Evolutionary conservation across 129 eudicot species (phyloP), one percentile per base, ranked within the genome.

Genomic region (Apium graveolens): DNA sequence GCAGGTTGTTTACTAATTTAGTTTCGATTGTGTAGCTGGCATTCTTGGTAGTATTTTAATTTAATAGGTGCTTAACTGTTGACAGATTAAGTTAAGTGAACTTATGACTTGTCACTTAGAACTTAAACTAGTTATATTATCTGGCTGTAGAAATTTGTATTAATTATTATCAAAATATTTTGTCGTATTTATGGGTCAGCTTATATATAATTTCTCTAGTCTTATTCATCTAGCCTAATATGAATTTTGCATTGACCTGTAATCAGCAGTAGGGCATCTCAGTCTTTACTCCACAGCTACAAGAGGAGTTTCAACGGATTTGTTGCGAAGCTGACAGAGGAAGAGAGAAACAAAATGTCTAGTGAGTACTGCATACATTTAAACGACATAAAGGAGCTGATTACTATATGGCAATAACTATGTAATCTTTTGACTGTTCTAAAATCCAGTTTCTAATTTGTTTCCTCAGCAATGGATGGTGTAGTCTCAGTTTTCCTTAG

Each of bases 241-340:
- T 70, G 44, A 51, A 38, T 20, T 79, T 39, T 79, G 20, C 77
- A 16, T 70, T 51, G 55, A 34, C 11, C 18, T 80, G 72, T 38
- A 79, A 82, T n/a, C 14, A 44, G 83, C 90, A 87, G 91, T 74
- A 83, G 87, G 62, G 98, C 92, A 55, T 78, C 96, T 48, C 86
- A 87, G 45, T 74, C 95, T 16, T 70, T 85, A 76, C 87, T 93
- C 75, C 66, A 84, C 85, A 91, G 92, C 87, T 93, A 93, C 86
- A 83, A 79, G 78, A 86, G 86, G 84, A 88, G 95, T 85, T 82
- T 87, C 80, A 80, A 88, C 29, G 92, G 97, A 76, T 82, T 92
- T 75, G 86, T 87, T 65, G 97, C 90, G 44, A 79, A 78, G 82
- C 86, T 92, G 34, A 88, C 97, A 7, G 87, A 86, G 78, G 75